Evolutionary conservation across 1,139 yeast genomes (phyloP).

Genomic region (Sugiyamaella pinicola): DNA sequence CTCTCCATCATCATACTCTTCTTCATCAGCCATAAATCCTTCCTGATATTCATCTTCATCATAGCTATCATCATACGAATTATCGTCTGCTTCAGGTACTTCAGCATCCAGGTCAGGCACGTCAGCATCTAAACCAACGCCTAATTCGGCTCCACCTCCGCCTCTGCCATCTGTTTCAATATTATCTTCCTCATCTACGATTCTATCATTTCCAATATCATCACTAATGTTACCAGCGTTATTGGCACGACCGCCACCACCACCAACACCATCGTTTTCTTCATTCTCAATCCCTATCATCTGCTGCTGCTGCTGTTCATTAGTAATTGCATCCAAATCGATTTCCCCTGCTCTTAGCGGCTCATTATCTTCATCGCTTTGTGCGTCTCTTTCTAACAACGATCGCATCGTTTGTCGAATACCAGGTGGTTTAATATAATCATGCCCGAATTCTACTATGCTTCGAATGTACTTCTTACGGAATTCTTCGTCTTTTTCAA

Average conservation of each 20-base stretch:
- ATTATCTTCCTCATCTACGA: conserved; percentile 16
- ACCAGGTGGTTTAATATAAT: conserved; percentile 34
- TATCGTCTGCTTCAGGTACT: conserved; percentile 30
- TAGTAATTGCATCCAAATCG: conserved; percentile 12
- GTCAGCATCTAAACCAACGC: conserved; percentile 30
- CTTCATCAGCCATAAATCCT: conserved; percentile 27
- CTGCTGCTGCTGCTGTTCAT: conserved; percentile 15
- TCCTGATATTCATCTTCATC: conserved; percentile 27
- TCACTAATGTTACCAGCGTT: conserved; percentile 27
- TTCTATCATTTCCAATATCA: conserved; percentile 13
- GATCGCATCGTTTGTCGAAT: conserved; percentile 32
- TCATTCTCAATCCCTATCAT: conserved; percentile 22
- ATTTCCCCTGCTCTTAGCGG: conserved; percentile 18
- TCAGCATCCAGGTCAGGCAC: conserved; percentile 23
- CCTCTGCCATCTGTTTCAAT: conserved; percentile 8
- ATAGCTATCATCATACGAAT: conserved; percentile 28
- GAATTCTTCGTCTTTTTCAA: conserved; percentile 25
- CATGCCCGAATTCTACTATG: conserved; percentile 34
- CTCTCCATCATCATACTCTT: conserved; percentile 22
- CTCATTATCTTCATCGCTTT: conserved; percentile 27
- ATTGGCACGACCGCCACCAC: too few species aligned
- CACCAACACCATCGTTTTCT: conserved; percentile 31
- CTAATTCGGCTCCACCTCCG: conserved; percentile 14
- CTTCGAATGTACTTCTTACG: conserved; percentile 26
- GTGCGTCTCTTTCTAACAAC: conserved; percentile 30